A percentile compares a stretch with the other conserved stretches of the same genome.
phyloP scores from a whole-genome alignment of 352 stramenopile genomes.

The Pythium brachiatum region DNA sequence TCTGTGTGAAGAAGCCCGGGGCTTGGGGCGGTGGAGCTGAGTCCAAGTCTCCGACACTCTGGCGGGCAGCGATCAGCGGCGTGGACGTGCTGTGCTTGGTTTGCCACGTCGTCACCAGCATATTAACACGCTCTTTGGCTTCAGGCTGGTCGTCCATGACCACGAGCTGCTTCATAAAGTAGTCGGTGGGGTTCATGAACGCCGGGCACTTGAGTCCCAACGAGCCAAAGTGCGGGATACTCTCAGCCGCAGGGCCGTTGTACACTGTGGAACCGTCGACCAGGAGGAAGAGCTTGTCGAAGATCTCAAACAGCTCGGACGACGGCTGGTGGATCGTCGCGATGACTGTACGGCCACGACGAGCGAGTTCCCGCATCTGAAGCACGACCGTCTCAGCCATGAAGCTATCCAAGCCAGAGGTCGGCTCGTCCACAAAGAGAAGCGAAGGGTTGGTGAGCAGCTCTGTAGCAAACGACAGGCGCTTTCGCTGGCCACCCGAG shows the following conservation, averaged over 20 bases:
- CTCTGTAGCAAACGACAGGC: conserved; percentile 78
- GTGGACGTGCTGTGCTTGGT: conserved; percentile 7
- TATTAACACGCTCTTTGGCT: conserved; percentile 10
- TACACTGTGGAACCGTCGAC: conserved; percentile 33
- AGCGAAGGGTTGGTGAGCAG: conserved; percentile 78
- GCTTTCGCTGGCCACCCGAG: conserved; percentile 75
- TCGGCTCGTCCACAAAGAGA: conserved; percentile 87
- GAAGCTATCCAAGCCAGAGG: conserved; percentile 56
- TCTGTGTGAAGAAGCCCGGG: conserved; percentile 22
- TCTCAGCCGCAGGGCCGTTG: conserved; percentile 31
- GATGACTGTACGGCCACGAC: conserved; percentile 81
- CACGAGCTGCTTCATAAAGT: conserved; percentile 34
- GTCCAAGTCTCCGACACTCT: conserved; percentile 6
- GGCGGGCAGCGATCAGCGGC: background rate
- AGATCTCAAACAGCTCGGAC: conserved; percentile 39
- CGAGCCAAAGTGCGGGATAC: conserved; percentile 29
- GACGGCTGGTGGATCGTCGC: conserved; percentile 89
- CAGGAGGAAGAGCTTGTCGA: conserved; percentile 37
- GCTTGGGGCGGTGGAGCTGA: background rate
- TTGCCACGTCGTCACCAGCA: conserved; percentile 8
- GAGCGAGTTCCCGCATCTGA: conserved; percentile 64
- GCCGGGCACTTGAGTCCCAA: conserved; percentile 30
- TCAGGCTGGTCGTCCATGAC: conserved; percentile 24
- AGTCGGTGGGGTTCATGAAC: conserved; percentile 43
- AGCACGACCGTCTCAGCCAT: conserved; percentile 58